phyloP scores from a whole-genome alignment of 129 eudicot genomes.

The Tagetes erecta region DNA sequence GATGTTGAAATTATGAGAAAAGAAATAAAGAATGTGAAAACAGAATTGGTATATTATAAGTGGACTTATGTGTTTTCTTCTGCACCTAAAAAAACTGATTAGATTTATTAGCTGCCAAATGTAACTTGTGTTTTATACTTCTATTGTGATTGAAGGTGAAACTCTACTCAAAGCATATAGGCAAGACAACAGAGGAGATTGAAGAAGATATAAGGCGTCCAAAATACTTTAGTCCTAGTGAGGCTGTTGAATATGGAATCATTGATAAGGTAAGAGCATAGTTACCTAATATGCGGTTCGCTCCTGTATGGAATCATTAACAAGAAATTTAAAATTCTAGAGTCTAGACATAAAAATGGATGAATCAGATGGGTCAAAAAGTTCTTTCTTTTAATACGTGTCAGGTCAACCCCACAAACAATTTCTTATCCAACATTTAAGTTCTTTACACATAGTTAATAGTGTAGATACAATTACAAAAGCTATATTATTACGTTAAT shows the following conservation, averaged over 20 bases:
- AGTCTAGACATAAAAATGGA: neutral
- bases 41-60: slow-evolving; percentile 35
- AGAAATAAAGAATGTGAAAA: slow-evolving; percentile 64
- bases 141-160: slow-evolving; percentile 58
- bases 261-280: slow-evolving; percentile 74
- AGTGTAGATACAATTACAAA: neutral
- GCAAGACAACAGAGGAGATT: slow-evolving; percentile 76
- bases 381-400: neutral
- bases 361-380: neutral
- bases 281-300: too few species aligned
- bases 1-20: slow-evolving; percentile 77
- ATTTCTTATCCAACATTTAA: neutral
- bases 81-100: neutral
- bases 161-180: slow-evolving; percentile 60
- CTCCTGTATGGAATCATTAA: neutral
- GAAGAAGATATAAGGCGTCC: slow-evolving; percentile 92
- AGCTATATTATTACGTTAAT: neutral
- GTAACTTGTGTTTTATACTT: neutral
- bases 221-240: slow-evolving; percentile 88
- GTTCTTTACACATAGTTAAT: neutral
- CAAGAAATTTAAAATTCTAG: neutral
- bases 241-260: slow-evolving; percentile 97
- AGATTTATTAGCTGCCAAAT: slow-evolving; percentile 1
- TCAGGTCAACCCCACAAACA: neutral
- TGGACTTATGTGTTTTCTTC: slow-evolving; percentile 6